Conservation (phyloP, 2,329 filamentous ascomycete genomes). For the Botryosphaeria dothidea region DNA sequence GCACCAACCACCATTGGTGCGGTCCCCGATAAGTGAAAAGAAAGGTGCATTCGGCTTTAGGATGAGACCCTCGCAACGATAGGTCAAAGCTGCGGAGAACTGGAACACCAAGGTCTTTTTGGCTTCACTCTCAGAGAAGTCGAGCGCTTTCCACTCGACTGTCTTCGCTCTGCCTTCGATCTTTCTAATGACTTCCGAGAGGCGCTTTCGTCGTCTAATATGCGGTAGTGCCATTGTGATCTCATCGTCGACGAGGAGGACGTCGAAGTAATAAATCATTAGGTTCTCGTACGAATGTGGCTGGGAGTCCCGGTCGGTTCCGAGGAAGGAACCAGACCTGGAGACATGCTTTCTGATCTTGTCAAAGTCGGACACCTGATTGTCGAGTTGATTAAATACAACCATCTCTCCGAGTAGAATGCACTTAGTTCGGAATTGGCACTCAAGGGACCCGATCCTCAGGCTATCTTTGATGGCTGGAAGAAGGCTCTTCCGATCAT, state of each 20-base stretch:
- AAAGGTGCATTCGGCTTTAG: slow-evolving; percentile 81
- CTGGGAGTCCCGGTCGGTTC: slow-evolving; percentile 68
- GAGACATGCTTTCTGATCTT: slow-evolving; percentile 79
- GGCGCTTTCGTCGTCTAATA: slow-evolving; percentile 59
- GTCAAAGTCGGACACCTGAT: slow-evolving; percentile 72
- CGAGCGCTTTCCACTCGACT: slow-evolving; percentile 65
- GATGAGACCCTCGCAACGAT: slow-evolving; percentile 75
- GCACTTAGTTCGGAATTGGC: slow-evolving; percentile 64
- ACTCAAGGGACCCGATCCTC: slow-evolving; percentile 58
- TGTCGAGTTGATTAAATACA: slow-evolving; percentile 69
- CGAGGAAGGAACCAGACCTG: slow-evolving; percentile 69
- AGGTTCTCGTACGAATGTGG: slow-evolving; percentile 57
- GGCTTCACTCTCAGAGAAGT: slow-evolving; percentile 60
- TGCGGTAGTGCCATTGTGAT: slow-evolving; percentile 55
- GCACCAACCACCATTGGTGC: neutral
- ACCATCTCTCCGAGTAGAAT: slow-evolving; percentile 84
- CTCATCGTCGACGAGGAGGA: slow-evolving; percentile 59
- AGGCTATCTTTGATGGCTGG: slow-evolving; percentile 66
- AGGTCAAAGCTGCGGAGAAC: slow-evolving; percentile 68
- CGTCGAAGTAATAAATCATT: slow-evolving; percentile 63
- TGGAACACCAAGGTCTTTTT: slow-evolving; percentile 55
- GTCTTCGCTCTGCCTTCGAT: slow-evolving; percentile 66
- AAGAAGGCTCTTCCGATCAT: slow-evolving; percentile 65
- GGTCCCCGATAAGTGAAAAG: slow-evolving; percentile 48
- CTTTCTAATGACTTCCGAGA: slow-evolving; percentile 57